Evolutionary conservation across 805 yeast species (phyloP).

Genomic region (Saccharomycopsis fodiens): DNA sequence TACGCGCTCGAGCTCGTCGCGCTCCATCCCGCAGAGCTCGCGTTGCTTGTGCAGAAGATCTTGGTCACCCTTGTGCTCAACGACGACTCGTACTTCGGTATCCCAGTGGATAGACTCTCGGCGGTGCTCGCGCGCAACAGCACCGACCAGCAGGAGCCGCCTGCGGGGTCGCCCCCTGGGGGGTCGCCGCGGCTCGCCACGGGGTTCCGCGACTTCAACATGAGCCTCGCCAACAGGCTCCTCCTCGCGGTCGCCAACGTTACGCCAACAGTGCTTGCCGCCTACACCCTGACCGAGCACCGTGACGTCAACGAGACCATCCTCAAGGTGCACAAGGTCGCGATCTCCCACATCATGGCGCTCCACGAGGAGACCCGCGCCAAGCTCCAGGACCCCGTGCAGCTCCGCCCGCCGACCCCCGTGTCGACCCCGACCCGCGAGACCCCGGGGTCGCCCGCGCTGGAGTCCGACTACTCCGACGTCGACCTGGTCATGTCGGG

Average conservation of each 20-base stretch:
- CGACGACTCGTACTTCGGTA: slow-evolving; percentile 39
- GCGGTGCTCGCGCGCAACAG: slow-evolving; percentile 40
- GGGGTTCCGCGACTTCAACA: slow-evolving; percentile 41
- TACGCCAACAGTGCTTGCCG: slow-evolving; percentile 17
- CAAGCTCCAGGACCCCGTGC: slow-evolving; percentile 4
- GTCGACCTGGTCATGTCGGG: slow-evolving; percentile 18
- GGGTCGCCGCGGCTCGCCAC: slow-evolving; percentile 30
- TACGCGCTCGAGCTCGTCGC: slow-evolving; percentile 17
- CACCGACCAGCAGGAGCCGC: slow-evolving; percentile 38
- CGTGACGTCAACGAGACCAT: slow-evolving; percentile 18
- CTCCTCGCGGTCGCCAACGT: slow-evolving; percentile 24
- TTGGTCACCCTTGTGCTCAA: slow-evolving; percentile 37
- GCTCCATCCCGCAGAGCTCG: slow-evolving; percentile 18
- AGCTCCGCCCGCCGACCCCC: slow-evolving; percentile 22
- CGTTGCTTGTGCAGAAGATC: slow-evolving; percentile 27
- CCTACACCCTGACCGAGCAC: slow-evolving; percentile 14
- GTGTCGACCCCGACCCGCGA: slow-evolving; percentile 25
- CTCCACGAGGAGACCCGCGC: slow-evolving; percentile 18
- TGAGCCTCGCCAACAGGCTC: slow-evolving; percentile 40
- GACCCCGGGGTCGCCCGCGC: slow-evolving; percentile 18
- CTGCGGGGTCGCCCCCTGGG: slow-evolving; percentile 31
- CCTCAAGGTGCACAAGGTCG: slow-evolving; percentile 19
- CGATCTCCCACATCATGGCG: slow-evolving; percentile 21
- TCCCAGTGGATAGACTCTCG: slow-evolving; percentile 42
- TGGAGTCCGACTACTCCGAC: slow-evolving; percentile 13